Evolutionary conservation across 495 filamentous ascomycete genomes (phyloP).

Genomic region (Sporormia fimetaria): DNA sequence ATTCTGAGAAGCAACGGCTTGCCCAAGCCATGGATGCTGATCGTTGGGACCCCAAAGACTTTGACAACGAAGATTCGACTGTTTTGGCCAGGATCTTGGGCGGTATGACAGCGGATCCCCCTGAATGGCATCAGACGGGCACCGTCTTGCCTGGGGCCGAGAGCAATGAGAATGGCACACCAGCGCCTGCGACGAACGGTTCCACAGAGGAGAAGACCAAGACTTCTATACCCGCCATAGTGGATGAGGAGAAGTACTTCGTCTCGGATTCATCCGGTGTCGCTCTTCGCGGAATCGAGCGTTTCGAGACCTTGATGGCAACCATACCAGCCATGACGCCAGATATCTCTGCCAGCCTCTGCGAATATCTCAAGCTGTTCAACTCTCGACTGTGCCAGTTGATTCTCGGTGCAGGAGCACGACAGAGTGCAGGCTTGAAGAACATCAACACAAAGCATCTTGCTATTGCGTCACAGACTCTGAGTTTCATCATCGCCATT

Average conservation of each 20-base stretch:
- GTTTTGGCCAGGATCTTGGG: conserved; percentile 59
- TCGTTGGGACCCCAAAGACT: conserved; percentile 82
- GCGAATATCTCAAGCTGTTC: conserved; percentile 75
- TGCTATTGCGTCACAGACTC: conserved; percentile 78
- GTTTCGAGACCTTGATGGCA: conserved; percentile 70
- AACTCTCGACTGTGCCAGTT: conserved; percentile 89
- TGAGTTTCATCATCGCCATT: conserved; percentile 76
- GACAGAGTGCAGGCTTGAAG: conserved; percentile 77
- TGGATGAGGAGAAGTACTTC: conserved; percentile 78
- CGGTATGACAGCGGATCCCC: conserved; percentile 68
- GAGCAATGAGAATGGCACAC: conserved; percentile 24
- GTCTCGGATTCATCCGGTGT: conserved; percentile 70
- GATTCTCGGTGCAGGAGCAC: conserved; percentile 90
- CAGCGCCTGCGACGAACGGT: conserved; percentile 38
- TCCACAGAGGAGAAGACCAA: conserved; percentile 54
- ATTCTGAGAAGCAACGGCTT: conserved; percentile 64
- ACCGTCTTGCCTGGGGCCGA: conserved; percentile 51
- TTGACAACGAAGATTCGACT: conserved; percentile 52
- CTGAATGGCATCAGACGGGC: conserved; percentile 58
- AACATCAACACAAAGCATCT: conserved; percentile 96
- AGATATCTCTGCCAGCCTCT: conserved; percentile 61
- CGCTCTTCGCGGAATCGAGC: conserved; percentile 67
- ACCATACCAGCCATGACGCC: conserved; percentile 78
- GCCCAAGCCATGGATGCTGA: conserved; percentile 81
- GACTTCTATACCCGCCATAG: conserved; percentile 44